A percentile compares a stretch with the other conserved stretches of the same genome.
These are phyloP conservation scores for Penicillium subrubescens DNA, from an alignment of 495 filamentous ascomycete species.

Conservation along the genomic window DNA sequence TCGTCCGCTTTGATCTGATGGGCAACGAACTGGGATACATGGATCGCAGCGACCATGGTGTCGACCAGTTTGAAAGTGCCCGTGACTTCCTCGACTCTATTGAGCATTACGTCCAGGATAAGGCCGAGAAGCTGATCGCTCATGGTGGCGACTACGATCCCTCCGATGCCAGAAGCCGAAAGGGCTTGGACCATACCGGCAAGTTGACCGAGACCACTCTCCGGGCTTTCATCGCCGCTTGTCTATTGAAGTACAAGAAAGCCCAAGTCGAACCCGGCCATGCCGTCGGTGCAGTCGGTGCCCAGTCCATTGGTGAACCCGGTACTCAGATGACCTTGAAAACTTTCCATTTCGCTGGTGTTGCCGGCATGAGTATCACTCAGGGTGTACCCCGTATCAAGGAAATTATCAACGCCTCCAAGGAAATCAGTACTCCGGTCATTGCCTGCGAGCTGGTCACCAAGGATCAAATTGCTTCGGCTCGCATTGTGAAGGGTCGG, in stretches of 20 bases:
- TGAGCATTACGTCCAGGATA: conserved; percentile 63
- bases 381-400: conserved; percentile 99
- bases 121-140: conserved; percentile 54
- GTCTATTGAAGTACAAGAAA: conserved; percentile 84
- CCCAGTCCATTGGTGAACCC: conserved; percentile 96
- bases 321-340: conserved; percentile 99
- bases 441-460: conserved; percentile 81
- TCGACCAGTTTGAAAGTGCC: conserved; percentile 85
- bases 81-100: conserved; percentile 81
- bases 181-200: conserved; percentile 66
- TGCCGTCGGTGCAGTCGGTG: conserved; percentile 95
- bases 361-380: conserved; percentile 98
- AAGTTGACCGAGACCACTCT: conserved; percentile 79
- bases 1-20: conserved; percentile 58
- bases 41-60: conserved; percentile 62
- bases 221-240: conserved; percentile 73
- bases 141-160: conserved; percentile 42
- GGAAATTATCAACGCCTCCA: conserved; percentile 98
- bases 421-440: conserved; percentile 89
- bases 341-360: conserved; percentile 99
- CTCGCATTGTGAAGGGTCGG: conserved; percentile 82
- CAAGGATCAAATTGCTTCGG: conserved; percentile 67
- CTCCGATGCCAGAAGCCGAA: conserved; percentile 40
- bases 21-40: conserved; percentile 60
- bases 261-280: conserved; percentile 92